Evolutionary conservation across 2,329 filamentous ascomycete species (phyloP).

Genomic region (Fusarium transvaalense): DNA sequence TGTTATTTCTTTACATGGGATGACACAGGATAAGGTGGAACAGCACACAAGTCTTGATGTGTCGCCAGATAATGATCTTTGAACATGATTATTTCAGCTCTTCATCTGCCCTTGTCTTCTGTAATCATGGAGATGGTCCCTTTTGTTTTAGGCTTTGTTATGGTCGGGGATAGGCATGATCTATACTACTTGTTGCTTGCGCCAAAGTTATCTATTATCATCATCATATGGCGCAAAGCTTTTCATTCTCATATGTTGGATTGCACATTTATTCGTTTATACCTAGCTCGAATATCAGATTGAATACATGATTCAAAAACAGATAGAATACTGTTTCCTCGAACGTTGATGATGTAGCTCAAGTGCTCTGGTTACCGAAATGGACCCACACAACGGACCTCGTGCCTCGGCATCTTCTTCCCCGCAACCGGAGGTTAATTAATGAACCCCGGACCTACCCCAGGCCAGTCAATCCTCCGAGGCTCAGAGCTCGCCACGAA

Average conservation of each 20-base stretch:
- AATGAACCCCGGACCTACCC: conserved; percentile 29
- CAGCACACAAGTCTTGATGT: conserved; percentile 39
- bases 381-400: conserved; percentile 37
- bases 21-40: conserved; percentile 39
- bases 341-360: conserved; percentile 1
- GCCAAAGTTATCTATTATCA: not conserved
- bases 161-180: not conserved
- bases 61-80: conserved; percentile 8
- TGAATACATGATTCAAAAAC: not conserved
- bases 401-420: conserved; percentile 49
- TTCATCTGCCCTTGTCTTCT: not conserved
- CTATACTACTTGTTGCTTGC: not conserved
- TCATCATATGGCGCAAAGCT: not conserved
- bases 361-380: conserved; percentile 24
- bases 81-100: conserved; percentile 18
- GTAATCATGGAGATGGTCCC: not conserved
- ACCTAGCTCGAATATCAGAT: not conserved
- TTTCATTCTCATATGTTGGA: not conserved
- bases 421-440: conserved; percentile 47
- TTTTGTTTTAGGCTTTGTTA: not conserved
- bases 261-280: not conserved
- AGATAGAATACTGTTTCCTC: not conserved
- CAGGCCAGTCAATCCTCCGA: conserved; percentile 38
- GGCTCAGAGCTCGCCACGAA: conserved; percentile 30
- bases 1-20: conserved; percentile 16